A percentile compares a stretch with the other conserved stretches of the same genome.
Conservation (phyloP, 2,329 filamentous ascomycete species). For the Pseudophaeomoniella oleicola region DNA sequence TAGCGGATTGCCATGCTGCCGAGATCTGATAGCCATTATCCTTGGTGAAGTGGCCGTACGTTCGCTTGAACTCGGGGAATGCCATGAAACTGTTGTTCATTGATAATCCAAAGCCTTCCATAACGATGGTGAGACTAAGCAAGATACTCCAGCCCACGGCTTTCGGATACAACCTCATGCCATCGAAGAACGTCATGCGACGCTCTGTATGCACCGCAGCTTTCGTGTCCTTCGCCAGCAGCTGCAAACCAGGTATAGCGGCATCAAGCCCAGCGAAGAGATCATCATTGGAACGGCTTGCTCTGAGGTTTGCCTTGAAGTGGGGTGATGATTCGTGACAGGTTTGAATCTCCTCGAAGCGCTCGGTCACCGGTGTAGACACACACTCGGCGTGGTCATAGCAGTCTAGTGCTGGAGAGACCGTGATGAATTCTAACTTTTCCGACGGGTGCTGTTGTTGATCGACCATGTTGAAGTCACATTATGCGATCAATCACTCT, state of each 20-base stretch:
- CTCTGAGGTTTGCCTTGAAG: not conserved
- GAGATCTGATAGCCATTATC: constrained; percentile 32
- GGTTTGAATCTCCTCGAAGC: not conserved
- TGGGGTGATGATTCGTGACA: constrained; percentile 3
- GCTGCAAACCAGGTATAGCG: constrained; percentile 9
- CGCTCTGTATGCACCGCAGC: constrained; percentile 13
- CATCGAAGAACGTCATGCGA: constrained; percentile 39
- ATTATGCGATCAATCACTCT: too few species aligned
- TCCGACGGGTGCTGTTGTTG: constrained; percentile 9
- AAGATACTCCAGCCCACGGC: constrained; percentile 69
- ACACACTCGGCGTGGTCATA: not conserved
- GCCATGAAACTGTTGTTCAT: constrained; percentile 68
- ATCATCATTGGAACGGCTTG: constrained; percentile 10
- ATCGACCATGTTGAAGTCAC: not conserved
- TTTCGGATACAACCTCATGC: constrained; percentile 72
- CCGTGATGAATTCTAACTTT: constrained; percentile 9
- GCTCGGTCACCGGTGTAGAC: not conserved
- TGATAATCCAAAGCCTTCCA: constrained; percentile 79
- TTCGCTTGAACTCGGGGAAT: constrained; percentile 24
- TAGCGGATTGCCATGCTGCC: constrained; percentile 42
- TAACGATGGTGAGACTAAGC: constrained; percentile 75
- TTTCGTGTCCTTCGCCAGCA: constrained; percentile 10
- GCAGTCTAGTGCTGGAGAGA: not conserved
- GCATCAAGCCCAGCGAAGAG: constrained; percentile 8
- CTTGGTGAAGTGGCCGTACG: constrained; percentile 25